phyloP scores from a whole-genome alignment of 192 early-diverging fungal species.

The Coemansia guatemalensis region DNA sequence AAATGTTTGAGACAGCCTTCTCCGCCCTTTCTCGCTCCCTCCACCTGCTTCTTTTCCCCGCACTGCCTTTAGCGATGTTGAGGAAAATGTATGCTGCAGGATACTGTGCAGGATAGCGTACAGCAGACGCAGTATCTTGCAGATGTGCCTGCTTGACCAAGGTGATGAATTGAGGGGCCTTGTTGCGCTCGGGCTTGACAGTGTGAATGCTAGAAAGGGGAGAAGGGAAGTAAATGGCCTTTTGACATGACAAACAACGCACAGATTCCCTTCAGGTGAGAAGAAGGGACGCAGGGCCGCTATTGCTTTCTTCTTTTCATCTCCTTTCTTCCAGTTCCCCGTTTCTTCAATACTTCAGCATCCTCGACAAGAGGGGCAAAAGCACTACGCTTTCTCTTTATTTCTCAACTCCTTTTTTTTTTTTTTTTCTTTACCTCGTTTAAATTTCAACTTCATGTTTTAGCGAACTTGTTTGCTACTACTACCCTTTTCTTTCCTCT shows the following conservation, averaged over 20 bases:
- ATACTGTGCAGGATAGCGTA: not conserved
- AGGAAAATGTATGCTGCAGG: not conserved
- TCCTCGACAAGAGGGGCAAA: not conserved
- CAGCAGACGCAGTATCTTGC: not conserved
- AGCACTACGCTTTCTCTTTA: too few species aligned
- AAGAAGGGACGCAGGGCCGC: not conserved
- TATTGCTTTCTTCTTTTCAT: constrained; percentile 9
- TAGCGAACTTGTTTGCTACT: not conserved
- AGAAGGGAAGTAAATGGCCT: not conserved
- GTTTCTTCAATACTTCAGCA: not conserved
- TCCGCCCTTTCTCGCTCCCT: not conserved
- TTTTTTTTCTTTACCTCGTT: not conserved
- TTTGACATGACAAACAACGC: constrained; percentile 2
- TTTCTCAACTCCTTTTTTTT: not conserved
- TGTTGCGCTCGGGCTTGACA: not conserved
- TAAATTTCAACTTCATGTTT: not conserved
- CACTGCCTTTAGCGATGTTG: too few species aligned
- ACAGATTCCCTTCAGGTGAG: not conserved
- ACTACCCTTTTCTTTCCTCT: not conserved
- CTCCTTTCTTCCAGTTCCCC: not conserved
- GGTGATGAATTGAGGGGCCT: not conserved
- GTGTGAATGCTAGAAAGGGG: not conserved
- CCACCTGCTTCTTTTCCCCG: not conserved
- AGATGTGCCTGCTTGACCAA: not conserved
- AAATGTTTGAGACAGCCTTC: not conserved